A percentile compares a stretch with the other conserved stretches of the same genome.
Conservation (phyloP, 169 alveolate genomes). For the Prorocentrum cordatum region DNA sequence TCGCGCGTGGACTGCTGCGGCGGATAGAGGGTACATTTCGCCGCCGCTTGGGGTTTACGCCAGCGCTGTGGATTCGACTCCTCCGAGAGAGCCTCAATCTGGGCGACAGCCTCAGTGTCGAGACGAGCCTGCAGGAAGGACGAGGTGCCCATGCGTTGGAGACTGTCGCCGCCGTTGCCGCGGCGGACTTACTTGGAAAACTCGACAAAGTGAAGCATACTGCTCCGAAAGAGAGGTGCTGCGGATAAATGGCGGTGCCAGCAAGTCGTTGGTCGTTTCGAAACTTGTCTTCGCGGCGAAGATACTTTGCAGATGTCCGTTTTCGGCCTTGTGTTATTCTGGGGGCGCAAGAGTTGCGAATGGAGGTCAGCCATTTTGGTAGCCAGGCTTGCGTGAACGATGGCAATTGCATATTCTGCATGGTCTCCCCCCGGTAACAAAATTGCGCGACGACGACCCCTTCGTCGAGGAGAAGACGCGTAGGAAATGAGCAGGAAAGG, state of each 20-base stretch:
- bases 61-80: not conserved
- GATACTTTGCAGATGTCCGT: not conserved
- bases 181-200: not conserved
- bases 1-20: too few relatives aligned
- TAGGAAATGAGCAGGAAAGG: not conserved
- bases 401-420: not conserved
- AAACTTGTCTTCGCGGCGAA: not conserved
- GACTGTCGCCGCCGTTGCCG: not conserved
- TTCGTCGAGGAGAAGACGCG: not conserved
- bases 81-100: not conserved
- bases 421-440: not conserved
- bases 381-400: not conserved
- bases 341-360: not conserved
- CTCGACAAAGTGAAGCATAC: not conserved
- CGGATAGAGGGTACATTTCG: too few relatives aligned
- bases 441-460: too few relatives aligned
- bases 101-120: not conserved
- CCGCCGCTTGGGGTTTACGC: not conserved
- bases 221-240: not conserved
- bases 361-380: not conserved
- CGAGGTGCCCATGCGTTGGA: too few relatives aligned
- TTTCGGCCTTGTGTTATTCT: not conserved
- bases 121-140: not conserved
- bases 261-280: not conserved
- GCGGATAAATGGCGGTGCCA: not conserved